Conservation (phyloP, 306 rosid genomes). For the Rosa rugosa region DNA sequence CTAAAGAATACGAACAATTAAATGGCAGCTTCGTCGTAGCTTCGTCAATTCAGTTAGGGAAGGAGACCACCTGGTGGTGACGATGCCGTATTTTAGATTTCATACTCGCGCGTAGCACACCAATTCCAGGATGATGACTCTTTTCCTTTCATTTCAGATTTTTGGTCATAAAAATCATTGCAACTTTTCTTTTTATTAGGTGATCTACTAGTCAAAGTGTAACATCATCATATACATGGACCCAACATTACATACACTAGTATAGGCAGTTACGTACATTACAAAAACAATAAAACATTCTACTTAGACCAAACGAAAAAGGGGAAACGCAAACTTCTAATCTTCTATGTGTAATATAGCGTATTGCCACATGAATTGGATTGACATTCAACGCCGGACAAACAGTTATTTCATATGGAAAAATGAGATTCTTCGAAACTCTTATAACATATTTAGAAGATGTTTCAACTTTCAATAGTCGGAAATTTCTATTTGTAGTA, state of each 20-base stretch:
- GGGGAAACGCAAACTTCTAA: no score
- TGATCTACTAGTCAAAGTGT: background rate
- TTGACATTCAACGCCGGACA: no score
- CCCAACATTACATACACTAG: background rate
- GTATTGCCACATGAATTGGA: no score
- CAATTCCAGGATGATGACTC: background rate
- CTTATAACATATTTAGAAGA: no score
- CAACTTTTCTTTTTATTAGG: background rate
- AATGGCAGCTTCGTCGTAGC: background rate
- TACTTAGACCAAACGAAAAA: no score
- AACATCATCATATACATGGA: background rate
- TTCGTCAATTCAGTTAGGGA: background rate
- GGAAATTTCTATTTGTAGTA: no score
- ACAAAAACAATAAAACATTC: no score
- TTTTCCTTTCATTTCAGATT: background rate
- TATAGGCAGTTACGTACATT: no score
- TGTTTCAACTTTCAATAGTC: no score
- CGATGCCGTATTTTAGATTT: background rate
- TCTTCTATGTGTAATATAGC: no score
- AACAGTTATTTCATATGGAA: no score
- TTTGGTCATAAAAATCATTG: background rate
- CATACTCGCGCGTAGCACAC: background rate
- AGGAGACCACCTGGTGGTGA: background rate
- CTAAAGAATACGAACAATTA: background rate
- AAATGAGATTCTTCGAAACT: no score